These are phyloP conservation scores for Pythium dissimile DNA, from an alignment of 352 stramenopile genomes.

Conservation along the genomic window DNA sequence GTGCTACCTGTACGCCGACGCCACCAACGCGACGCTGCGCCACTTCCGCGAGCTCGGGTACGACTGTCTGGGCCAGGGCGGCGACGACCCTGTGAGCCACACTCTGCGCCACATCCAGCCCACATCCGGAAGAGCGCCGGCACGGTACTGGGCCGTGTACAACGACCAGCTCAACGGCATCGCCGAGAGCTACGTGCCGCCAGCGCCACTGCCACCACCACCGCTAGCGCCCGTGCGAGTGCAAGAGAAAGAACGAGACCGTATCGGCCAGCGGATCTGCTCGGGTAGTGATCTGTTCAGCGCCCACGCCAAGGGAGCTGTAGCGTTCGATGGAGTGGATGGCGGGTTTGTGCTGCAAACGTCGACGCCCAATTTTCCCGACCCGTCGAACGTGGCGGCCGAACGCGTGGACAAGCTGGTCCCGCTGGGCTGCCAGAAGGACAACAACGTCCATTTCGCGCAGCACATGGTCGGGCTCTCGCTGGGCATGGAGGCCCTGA, in stretches of 20 bases:
- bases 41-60: slow-evolving; percentile 70
- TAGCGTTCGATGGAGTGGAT: slow-evolving; percentile 39
- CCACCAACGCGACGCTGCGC: slow-evolving; percentile 37
- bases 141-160: slow-evolving; percentile 67
- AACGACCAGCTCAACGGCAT: slow-evolving; percentile 81
- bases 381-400: slow-evolving; percentile 32
- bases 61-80: slow-evolving; percentile 74
- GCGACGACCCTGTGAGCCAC: slow-evolving; percentile 68
- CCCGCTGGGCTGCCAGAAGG: slow-evolving; percentile 58
- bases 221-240: too few relatives aligned
- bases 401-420: slow-evolving; percentile 38
- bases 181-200: slow-evolving; percentile 18
- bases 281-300: slow-evolving; percentile 52
- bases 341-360: slow-evolving; percentile 75
- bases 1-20: slow-evolving; percentile 80
- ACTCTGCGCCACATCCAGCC: slow-evolving; percentile 52
- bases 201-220: background rate
- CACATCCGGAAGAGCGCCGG: background rate
- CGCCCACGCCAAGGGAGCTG: slow-evolving; percentile 68
- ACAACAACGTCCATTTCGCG: slow-evolving; percentile 78
- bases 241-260: too few relatives aligned
- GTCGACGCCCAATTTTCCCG: slow-evolving; percentile 74
- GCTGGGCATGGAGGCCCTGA: slow-evolving; percentile 35
- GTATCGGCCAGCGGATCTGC: slow-evolving; percentile 34
- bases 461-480: slow-evolving; percentile 74